Percentiles rank a stretch among this genome's conserved stretches.
These are phyloP conservation scores for Proliferodiscus dingleyae DNA, from an alignment of 2,329 filamentous ascomycete genomes.

Conservation along the genomic window DNA sequence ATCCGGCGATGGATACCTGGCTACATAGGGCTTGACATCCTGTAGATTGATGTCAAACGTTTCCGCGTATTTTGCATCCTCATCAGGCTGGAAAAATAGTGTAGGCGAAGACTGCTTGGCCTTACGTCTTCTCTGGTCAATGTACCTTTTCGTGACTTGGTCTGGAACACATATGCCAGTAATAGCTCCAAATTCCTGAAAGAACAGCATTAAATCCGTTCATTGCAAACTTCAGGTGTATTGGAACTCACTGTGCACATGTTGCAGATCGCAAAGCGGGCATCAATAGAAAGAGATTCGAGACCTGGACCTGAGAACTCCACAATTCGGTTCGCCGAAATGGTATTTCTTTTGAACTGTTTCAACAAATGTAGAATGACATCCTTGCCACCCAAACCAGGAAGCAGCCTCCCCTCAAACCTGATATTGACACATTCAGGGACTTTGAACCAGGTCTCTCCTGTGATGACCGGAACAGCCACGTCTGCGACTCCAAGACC, in stretches of 20 bases:
- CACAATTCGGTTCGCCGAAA: constrained; percentile 40
- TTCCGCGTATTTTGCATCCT: constrained; percentile 35
- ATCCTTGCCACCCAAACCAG: constrained; percentile 41
- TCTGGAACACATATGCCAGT: constrained; percentile 40
- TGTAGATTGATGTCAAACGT: constrained; percentile 35
- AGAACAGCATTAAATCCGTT: no score
- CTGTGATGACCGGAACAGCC: constrained; percentile 40
- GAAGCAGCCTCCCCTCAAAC: constrained; percentile 33
- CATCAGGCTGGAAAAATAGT: constrained; percentile 38
- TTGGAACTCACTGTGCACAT: constrained; percentile 36
- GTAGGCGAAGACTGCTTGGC: constrained; percentile 32
- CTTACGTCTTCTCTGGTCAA: constrained; percentile 20
- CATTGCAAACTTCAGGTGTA: no score
- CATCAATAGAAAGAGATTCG: constrained; percentile 37
- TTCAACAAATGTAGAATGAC: constrained; percentile 41
- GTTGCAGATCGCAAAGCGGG: constrained; percentile 43
- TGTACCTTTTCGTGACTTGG: constrained; percentile 32
- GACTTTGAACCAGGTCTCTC: constrained; percentile 43
- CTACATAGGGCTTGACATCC: constrained; percentile 35
- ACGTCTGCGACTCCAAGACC: constrained; percentile 43
- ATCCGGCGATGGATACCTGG: constrained; percentile 39
- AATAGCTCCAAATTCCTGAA: constrained; percentile 38
- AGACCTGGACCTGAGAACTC: constrained; percentile 41
- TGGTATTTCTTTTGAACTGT: constrained; percentile 41
- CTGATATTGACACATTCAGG: constrained; percentile 39